phyloP scores from a whole-genome alignment of 495 filamentous ascomycete genomes.

The Parathielavia appendiculata region DNA sequence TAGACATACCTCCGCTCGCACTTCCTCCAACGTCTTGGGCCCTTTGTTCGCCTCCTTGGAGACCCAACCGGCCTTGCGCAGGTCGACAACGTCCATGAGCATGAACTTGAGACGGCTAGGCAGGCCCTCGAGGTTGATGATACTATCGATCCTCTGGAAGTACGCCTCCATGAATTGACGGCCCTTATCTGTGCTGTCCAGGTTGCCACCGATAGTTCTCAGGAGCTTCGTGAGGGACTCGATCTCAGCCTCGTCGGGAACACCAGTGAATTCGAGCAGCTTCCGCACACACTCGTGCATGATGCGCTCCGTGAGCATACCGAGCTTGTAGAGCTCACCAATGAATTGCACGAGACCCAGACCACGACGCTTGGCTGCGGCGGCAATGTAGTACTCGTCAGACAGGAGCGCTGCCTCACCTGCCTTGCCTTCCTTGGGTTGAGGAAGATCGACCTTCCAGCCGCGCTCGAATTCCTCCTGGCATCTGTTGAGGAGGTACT shows the following conservation, averaged over 20 bases:
- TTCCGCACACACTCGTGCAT: constrained; percentile 99
- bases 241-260: constrained; percentile 91
- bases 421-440: constrained; percentile 74
- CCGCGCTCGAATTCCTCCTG: constrained; percentile 99
- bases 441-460: constrained; percentile 86
- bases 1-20: constrained; percentile 69
- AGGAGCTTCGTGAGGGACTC: constrained; percentile 91
- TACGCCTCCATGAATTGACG: constrained; percentile 85
- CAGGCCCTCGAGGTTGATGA: constrained; percentile 70
- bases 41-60: constrained; percentile 89
- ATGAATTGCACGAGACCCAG: constrained; percentile 99
- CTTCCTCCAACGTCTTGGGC: constrained; percentile 90
- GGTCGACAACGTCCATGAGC: constrained; percentile 89
- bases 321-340: constrained; percentile 96
- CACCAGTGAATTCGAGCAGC: constrained; percentile 87
- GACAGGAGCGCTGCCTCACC: constrained; percentile 78
- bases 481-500: constrained; percentile 97
- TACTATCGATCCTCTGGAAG: constrained; percentile 76
- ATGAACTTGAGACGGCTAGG: constrained; percentile 90
- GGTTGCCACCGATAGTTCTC: constrained; percentile 79
- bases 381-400: constrained; percentile 94
- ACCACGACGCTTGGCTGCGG: constrained; percentile 92
- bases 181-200: constrained; percentile 78
- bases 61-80: constrained; percentile 67
- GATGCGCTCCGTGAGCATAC: constrained; percentile 97